A percentile compares a stretch with the other conserved stretches of the same genome.
Evolutionary conservation across 495 filamentous ascomycete species (phyloP).

Genomic region (Penicillium odoratum): DNA sequence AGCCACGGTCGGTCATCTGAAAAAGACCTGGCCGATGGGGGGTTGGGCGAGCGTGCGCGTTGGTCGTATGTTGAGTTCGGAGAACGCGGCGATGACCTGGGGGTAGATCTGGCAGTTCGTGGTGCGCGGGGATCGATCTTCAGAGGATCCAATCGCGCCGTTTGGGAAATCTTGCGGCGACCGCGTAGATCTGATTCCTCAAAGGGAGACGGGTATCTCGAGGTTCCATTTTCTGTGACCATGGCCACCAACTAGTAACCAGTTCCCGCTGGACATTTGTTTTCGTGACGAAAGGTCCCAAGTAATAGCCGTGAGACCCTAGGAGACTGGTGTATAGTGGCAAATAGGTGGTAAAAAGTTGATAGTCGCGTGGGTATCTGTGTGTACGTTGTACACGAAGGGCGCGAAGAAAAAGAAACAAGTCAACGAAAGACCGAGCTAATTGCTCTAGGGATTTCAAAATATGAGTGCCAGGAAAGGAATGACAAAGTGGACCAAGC

Average conservation of each 20-base stretch:
- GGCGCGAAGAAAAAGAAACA: constrained; percentile 5
- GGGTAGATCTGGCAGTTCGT: constrained; percentile 26
- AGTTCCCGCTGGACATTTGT: constrained; percentile 51
- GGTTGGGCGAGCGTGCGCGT: constrained; percentile 33
- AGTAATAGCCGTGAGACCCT: constrained; percentile 3
- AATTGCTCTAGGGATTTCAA: constrained; percentile 5
- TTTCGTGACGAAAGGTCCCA: constrained; percentile 16
- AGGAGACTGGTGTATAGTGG: not conserved
- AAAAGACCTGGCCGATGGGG: constrained; percentile 16
- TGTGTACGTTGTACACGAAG: constrained; percentile 7
- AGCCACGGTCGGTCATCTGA: constrained; percentile 31
- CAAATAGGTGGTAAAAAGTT: constrained; percentile 2
- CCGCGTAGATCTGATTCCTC: constrained; percentile 36
- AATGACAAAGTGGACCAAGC: constrained; percentile 1
- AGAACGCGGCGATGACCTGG: constrained; percentile 27
- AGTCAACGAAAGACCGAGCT: constrained; percentile 8
- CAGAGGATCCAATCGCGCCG: constrained; percentile 37
- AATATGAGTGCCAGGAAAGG: constrained; percentile 6
- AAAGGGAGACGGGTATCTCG: constrained; percentile 38
- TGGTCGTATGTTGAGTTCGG: constrained; percentile 25
- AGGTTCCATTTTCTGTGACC: constrained; percentile 49
- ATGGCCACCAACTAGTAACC: constrained; percentile 47
- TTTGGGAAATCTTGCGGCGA: constrained; percentile 35
- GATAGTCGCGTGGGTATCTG: constrained; percentile 1
- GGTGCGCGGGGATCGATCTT: constrained; percentile 33